Base-by-base conservation (phyloP, 2,329 filamentous ascomycete genomes). In the Anisogramma anomala region DNA sequence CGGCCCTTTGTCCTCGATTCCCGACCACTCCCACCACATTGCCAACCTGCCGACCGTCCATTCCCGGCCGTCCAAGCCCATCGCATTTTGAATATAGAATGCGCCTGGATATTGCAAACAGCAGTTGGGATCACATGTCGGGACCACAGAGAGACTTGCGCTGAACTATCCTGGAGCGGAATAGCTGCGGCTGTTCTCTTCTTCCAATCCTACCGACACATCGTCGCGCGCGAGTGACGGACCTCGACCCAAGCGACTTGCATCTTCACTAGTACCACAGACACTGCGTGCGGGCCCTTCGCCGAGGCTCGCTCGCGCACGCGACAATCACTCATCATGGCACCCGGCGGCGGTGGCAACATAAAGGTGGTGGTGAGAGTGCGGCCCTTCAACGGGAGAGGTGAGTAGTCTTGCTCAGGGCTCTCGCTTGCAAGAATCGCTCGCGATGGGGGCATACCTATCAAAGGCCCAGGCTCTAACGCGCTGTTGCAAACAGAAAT, bases 291-390 rank as follows among this genome's bases (percentile, higher is more conserved):
- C 41, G 37, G 32, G 37, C 33, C 41, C 41, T 41, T 35, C n/a
- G 4, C n/a, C 26, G 28, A 41, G 45, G 45, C 45, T 39, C 34
- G 41, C 37, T 20, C 42, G 45, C 45, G 18, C 17, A 18, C 23
- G 32, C n/a, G 20, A 36, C 34, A 41, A 9, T 33, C 39, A 42
- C 22, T 48, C 54, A 60, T 45, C 57, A 84, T 84, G 80, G 72
- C 76, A 80, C 72, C 76, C 47, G 67, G 74, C 53, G 84, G 84
- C 57, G 87, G 84, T 66, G 88, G 91, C 59, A 98, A 98, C 60
- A 98, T 98, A 64, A 98, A 98, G 80, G 91, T 98, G 68, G 91
- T 98, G 71, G 91, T 98, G 70, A 79, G 91, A 68, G 81, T 84
- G 55, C 79, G 91, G 60, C 91, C 91, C 37, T 98, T 98, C 68